Conservation (phyloP, 495 filamentous ascomycete genomes). For the Aspergillus campestris region DNA sequence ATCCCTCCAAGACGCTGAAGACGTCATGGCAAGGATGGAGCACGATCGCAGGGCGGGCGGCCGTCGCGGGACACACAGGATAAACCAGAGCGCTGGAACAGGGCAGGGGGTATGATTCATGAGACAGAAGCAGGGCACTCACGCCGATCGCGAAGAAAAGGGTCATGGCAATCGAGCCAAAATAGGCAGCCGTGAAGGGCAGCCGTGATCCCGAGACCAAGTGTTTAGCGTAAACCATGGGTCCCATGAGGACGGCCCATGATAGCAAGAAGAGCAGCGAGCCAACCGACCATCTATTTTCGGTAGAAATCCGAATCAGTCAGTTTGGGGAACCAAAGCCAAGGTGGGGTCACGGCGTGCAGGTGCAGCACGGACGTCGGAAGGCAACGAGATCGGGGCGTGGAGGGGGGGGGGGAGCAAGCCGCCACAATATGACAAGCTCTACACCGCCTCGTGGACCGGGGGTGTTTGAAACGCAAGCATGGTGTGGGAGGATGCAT, state of each 20-base stretch:
- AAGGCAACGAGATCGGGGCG: constrained; percentile 5
- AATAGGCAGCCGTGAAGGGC: constrained; percentile 95
- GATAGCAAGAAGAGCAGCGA: constrained; percentile 85
- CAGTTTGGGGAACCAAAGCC: constrained; percentile 10
- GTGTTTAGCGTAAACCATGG: constrained; percentile 70
- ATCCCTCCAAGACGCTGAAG: neutral
- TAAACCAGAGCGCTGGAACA: too few species aligned
- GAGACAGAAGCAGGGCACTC: constrained; percentile 36
- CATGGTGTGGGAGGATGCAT: neutral
- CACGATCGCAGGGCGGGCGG: neutral
- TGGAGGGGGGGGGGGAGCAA: constrained; percentile 1
- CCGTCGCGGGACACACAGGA: too few species aligned
- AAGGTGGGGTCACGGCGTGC: neutral
- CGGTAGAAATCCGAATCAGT: constrained; percentile 16
- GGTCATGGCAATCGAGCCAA: constrained; percentile 85
- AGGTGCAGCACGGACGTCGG: constrained; percentile 1
- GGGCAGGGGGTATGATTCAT: neutral
- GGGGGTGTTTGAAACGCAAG: neutral
- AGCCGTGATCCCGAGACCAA: constrained; percentile 76
- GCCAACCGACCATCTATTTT: constrained; percentile 81
- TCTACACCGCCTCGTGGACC: constrained; percentile 8
- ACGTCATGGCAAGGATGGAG: neutral
- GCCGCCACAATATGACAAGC: constrained; percentile 13
- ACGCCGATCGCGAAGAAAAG: constrained; percentile 88
- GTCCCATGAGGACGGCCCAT: constrained; percentile 92